Evolutionary conservation across 495 filamentous ascomycete genomes (phyloP), one percentile per base, ranked within the genome.

Genomic region (Aspergillus haitiensis): DNA sequence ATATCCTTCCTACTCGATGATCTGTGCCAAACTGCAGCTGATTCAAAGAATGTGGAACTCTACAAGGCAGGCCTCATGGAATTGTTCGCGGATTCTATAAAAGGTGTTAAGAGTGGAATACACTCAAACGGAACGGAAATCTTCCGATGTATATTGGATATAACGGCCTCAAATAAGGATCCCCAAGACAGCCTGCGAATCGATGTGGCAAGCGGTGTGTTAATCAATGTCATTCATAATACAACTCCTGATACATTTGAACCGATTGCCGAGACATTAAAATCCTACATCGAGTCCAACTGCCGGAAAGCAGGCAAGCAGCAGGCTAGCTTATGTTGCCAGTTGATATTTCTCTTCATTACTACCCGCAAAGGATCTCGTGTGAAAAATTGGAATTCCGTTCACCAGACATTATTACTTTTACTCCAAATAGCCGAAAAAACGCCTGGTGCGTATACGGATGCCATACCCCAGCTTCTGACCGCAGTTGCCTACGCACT

Each of bases 21-120:
- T 67, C 74, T 95, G 32, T 71, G 79, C 32, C 78, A 81, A 46
- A 67, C 78, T 31, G 76, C 71, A 12, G 73, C 72, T 3, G 82
- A 81, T 40, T 77, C 81, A 27, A 78, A 86, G 45, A 72, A 71
- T 54, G 63, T 76, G 15, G 71, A 76, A 10, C 65, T 66, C 9
- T 97, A 96, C 66, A 86, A 86, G 60, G 85, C 92, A 67, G 95
- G 95, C 39, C 71, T 97, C 31, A 96, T 96, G 89, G 87, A 83
- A 18, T 86, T 98, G 76, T 91, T 96, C 64, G 84, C 88, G 0
- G 94, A 96, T 72, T 85, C 93, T 11, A 87, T 92, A 60, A 93
- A 93, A 70, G 89, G 92, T 32, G 81, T 92, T 40, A 90, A 93
- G 46, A 68, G 85, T 44, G 86, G 84, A 4, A 67, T 98, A 42